A percentile compares a stretch with the other conserved stretches of the same genome.
phyloP scores from a whole-genome alignment of 148 eudicot genomes.

The Tetragonia tetragonoides region DNA sequence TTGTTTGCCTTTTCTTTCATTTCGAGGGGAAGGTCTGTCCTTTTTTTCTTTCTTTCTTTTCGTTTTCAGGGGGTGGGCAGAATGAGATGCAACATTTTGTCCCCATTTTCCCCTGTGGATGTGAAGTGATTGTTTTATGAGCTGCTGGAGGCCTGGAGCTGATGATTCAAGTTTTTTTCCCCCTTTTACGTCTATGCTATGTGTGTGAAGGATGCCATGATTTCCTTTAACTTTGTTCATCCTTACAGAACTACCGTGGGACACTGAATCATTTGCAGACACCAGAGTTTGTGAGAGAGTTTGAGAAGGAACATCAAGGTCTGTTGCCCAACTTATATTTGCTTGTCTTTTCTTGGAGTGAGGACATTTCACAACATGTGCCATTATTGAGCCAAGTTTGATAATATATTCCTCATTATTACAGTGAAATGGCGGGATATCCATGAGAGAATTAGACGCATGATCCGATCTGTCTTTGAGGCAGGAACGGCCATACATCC shows the following conservation, averaged over 20 bases:
- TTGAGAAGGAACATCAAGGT: slow-evolving; percentile 89
- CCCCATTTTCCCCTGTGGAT: not conserved
- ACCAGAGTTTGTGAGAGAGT: slow-evolving; percentile 70
- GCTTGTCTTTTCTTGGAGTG: not conserved
- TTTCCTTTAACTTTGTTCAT: not conserved
- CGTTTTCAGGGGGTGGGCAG: not conserved
- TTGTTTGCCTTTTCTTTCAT: not conserved
- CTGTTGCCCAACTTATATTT: slow-evolving; percentile 1
- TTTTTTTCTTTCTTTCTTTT: not conserved
- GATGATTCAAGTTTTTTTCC: not conserved
- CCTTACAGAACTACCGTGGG: slow-evolving; percentile 82
- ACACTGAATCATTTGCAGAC: slow-evolving; percentile 70
- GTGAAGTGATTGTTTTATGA: not conserved
- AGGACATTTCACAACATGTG: not conserved
- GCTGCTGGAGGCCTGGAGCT: not conserved
- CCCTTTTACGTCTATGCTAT: not conserved
- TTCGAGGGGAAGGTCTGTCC: not conserved
- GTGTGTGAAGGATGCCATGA: not conserved
- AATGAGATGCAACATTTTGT: not conserved
- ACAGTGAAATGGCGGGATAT: slow-evolving; percentile 84
- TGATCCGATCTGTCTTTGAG: slow-evolving; percentile 87
- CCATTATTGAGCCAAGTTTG: not conserved
- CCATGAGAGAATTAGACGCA: slow-evolving; percentile 54
- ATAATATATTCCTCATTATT: slow-evolving; percentile 18
- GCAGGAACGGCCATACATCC: slow-evolving; percentile 81